Evolutionary conservation across 352 stramenopile species (phyloP).

Genomic region (Phytopythium delawarense): DNA sequence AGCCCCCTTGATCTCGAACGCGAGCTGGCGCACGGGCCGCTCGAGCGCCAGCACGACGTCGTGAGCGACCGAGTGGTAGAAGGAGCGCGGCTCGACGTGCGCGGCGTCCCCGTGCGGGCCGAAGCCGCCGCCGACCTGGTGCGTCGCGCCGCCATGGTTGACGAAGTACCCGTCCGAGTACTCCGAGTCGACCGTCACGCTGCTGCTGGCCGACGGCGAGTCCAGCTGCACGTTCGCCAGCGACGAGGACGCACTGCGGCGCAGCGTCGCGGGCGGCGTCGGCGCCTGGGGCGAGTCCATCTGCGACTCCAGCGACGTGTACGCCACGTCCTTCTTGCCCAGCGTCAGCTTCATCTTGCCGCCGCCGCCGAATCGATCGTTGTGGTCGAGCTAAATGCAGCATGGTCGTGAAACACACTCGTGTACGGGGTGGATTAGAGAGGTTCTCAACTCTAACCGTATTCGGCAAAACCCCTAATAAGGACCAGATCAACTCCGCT

Average conservation of each 20-base stretch:
- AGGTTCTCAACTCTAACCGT: no score
- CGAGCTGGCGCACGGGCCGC: conserved; percentile 61
- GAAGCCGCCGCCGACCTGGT: conserved; percentile 4
- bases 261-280: conserved; percentile 15
- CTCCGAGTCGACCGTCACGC: conserved; percentile 27
- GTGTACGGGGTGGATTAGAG: no score
- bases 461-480: no score
- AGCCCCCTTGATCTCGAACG: conserved; percentile 80
- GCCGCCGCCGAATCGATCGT: not conserved
- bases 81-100: conserved; percentile 18
- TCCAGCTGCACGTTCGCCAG: conserved; percentile 43
- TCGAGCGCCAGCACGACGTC: conserved; percentile 60
- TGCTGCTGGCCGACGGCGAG: conserved; percentile 28
- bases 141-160: not conserved
- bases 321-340: conserved; percentile 70
- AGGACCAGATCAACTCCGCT: no score
- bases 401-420: no score
- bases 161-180: conserved; percentile 16
- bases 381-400: no score
- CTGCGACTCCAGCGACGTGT: conserved; percentile 70
- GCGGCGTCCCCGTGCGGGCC: not conserved
- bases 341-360: conserved; percentile 49
- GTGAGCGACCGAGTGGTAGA: conserved; percentile 48
- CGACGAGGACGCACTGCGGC: conserved; percentile 23
- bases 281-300: conserved; percentile 50